Percentiles rank a stretch among this genome's conserved stretches.
Evolutionary conservation across 169 alveolate species (phyloP).

Genomic region (Eimeria zaria): DNA sequence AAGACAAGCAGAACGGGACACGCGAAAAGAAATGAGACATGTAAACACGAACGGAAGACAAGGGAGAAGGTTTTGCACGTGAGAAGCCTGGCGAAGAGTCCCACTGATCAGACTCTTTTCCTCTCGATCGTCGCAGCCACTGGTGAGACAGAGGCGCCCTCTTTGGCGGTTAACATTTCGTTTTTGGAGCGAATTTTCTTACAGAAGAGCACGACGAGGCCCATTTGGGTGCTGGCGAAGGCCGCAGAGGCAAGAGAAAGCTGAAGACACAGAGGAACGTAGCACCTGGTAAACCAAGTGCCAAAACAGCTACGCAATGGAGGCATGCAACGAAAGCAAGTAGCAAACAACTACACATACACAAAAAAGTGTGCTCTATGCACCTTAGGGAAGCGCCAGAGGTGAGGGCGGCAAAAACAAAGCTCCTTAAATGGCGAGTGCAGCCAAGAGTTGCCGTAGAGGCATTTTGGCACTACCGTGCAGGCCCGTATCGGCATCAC

Average conservation of each 20-base stretch:
- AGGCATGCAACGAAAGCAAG: background rate
- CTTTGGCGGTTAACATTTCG: background rate
- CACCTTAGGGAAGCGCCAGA: background rate
- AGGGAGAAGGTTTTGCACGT: background rate
- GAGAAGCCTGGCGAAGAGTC: background rate
- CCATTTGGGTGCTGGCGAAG: conserved; percentile 21
- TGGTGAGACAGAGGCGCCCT: background rate
- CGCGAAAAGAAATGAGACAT: background rate
- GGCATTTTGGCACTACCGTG: background rate
- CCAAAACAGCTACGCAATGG: conserved; percentile 22
- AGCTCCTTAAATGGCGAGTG: background rate
- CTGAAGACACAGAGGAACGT: conserved; percentile 24
- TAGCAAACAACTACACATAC: background rate
- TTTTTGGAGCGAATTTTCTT: conserved; percentile 14
- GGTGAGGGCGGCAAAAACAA: background rate
- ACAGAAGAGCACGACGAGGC: conserved; percentile 1
- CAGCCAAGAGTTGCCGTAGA: background rate
- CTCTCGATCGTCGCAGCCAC: background rate
- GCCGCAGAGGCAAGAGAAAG: conserved; percentile 28
- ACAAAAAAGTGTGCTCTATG: too few relatives aligned
- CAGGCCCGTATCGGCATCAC: background rate
- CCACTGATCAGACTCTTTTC: background rate
- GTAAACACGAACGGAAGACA: background rate
- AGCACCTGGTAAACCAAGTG: background rate
- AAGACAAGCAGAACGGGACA: background rate